Percentiles rank a stretch among this genome's conserved stretches.
Evolutionary conservation across 768 basidiomycete species (phyloP).

Genomic region (Suillus subalutaceus): DNA sequence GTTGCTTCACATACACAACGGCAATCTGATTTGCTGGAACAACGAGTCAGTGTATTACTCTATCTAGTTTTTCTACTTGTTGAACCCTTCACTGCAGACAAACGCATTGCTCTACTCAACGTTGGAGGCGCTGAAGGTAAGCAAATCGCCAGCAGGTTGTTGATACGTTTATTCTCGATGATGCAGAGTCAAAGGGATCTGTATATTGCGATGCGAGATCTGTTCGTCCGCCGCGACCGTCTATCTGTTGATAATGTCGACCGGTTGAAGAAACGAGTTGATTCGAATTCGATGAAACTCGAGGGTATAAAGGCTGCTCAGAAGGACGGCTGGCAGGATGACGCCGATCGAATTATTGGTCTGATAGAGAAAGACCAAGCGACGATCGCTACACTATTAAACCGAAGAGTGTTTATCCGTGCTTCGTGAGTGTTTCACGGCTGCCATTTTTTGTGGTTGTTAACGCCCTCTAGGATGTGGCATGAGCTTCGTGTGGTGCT

Average conservation of each 20-base stretch:
- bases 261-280: slow-evolving; percentile 83
- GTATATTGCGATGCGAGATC: slow-evolving; percentile 83
- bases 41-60: slow-evolving; percentile 54
- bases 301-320: slow-evolving; percentile 68
- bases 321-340: slow-evolving; percentile 86
- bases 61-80: slow-evolving; percentile 2
- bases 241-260: slow-evolving; percentile 89
- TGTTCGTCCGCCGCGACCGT: slow-evolving; percentile 87
- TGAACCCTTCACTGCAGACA: slow-evolving; percentile 46
- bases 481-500: slow-evolving; percentile 92
- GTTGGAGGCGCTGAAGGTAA: slow-evolving; percentile 77
- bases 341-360: slow-evolving; percentile 74
- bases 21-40: slow-evolving; percentile 74
- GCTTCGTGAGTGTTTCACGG: slow-evolving; percentile 60
- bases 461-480: slow-evolving; percentile 72
- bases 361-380: slow-evolving; percentile 86
- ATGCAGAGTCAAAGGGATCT: slow-evolving; percentile 77
- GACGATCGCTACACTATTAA: slow-evolving; percentile 72
- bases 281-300: slow-evolving; percentile 72
- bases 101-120: slow-evolving; percentile 65
- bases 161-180: slow-evolving; percentile 9
- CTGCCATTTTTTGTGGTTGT: slow-evolving; percentile 7
- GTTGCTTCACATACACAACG: slow-evolving; percentile 68
- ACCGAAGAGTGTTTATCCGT: slow-evolving; percentile 83
- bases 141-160: slow-evolving; percentile 18